Conservation (phyloP, 1,284 basidiomycete species). For the Puccinia triticina region DNA sequence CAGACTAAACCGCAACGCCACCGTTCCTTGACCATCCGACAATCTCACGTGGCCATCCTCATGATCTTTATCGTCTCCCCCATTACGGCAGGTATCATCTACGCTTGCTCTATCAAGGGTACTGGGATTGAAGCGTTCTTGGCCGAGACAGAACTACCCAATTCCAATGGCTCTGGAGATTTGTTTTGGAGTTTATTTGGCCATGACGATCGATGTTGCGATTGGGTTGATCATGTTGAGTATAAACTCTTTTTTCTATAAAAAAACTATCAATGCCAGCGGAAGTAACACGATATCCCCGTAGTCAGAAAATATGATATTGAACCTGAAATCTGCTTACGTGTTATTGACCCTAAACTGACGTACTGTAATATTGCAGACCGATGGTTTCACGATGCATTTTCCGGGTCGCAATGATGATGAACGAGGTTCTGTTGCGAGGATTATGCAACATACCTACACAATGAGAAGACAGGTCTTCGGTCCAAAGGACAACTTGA, state of each 20-base stretch:
- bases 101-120: conserved; percentile 48
- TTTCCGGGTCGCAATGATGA: conserved; percentile 42
- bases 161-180: conserved; percentile 54
- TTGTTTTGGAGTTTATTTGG: conserved; percentile 59
- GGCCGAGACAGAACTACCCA: conserved; percentile 49
- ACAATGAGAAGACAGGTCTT: conserved; percentile 24
- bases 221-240: conserved; percentile 55
- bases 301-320: not conserved
- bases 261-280: not conserved
- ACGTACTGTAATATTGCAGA: conserved; percentile 12
- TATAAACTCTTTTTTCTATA: not conserved
- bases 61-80: conserved; percentile 22
- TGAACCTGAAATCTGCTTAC: not conserved
- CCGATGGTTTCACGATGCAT: conserved; percentile 46
- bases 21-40: conserved; percentile 18
- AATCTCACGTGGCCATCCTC: conserved; percentile 39
- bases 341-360: not conserved
- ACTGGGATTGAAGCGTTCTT: conserved; percentile 53
- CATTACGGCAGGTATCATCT: conserved; percentile 36
- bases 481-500: not conserved
- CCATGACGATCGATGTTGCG: conserved; percentile 57
- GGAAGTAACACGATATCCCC: too few relatives aligned
- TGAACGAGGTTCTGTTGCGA: conserved; percentile 25
- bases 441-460: conserved; percentile 19
- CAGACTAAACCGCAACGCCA: conserved; percentile 29